Evolutionary conservation across 345 rosid species (phyloP), one percentile per base, ranked within the genome.

Genomic region (Linum tenue): DNA sequence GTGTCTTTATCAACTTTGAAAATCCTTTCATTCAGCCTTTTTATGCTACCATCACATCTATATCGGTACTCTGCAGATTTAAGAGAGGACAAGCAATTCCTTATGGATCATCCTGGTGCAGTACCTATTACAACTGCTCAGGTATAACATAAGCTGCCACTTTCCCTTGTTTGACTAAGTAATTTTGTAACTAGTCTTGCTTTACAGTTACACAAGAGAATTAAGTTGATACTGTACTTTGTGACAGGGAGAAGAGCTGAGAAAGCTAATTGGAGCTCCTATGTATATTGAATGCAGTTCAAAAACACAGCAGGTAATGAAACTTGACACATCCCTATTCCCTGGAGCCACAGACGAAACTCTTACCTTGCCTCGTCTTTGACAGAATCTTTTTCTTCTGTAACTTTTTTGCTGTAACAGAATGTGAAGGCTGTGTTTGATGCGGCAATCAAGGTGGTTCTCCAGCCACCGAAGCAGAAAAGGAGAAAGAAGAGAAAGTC

Each of bases 221-320:
- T 58, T 50, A 51, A 53, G 55, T 63, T 37, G 37, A 44, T 56
- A 58, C 55, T 56, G 0, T 57, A 12, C 40, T 64, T 59, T 48
- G 12, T 55, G 17, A 15, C 68, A 89, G 97, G 95, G 97, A 22
- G 97, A 90, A 72, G 97, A 90, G 68, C 72, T 90, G 72, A 84
- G 80, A 72, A 90, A 85, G 80, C 64, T 79, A 42, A 85, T 85
- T 36, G 95, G 95, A 1, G 92, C 95, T 59, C 82, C 90, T 58
- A 74, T 86, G 73, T 90, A 87, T 77, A 80, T 84, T 3, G 97
- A 90, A 70, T 87, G 88, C 64, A 90, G 97, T 76, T 88, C 97
- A 66, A 90, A 87, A 67, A 90, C 95, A 1, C 97, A 90, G 67
- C 97, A 85, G 97, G 97, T 85, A 64, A 5, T 6, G 50, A 41